Percentiles rank a stretch among this genome's conserved stretches.
Evolutionary conservation across 805 yeast genomes (phyloP).

Genomic region (Yarrowia sp.): DNA sequence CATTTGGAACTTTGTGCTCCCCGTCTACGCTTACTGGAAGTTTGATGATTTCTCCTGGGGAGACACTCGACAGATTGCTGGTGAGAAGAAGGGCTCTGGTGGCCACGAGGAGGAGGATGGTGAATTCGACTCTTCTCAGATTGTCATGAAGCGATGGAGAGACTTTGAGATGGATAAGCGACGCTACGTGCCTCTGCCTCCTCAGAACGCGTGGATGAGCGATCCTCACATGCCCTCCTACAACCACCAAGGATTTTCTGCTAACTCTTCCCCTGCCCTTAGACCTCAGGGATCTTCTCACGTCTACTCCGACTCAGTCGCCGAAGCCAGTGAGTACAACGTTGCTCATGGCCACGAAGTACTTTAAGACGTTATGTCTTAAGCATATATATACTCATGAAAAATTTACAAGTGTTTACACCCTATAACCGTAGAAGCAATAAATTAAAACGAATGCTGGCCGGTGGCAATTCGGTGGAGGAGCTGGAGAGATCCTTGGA

Average conservation of each 20-base stretch:
- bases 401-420: neutral
- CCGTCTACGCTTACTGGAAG: slow-evolving; percentile 87
- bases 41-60: slow-evolving; percentile 98
- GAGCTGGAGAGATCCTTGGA: slow-evolving; percentile 17
- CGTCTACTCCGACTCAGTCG: slow-evolving; percentile 6
- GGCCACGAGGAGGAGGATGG: slow-evolving; percentile 71
- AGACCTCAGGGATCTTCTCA: slow-evolving; percentile 19
- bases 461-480: neutral
- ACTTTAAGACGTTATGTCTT: slow-evolving; percentile 5
- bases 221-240: slow-evolving; percentile 23
- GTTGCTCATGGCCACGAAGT: slow-evolving; percentile 23
- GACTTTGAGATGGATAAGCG: slow-evolving; percentile 85
- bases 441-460: slow-evolving; percentile 9
- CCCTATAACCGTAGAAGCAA: neutral
- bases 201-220: slow-evolving; percentile 26
- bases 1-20: slow-evolving; percentile 86
- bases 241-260: slow-evolving; percentile 24
- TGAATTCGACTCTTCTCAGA: slow-evolving; percentile 84
- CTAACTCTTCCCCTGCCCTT: slow-evolving; percentile 22
- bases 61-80: slow-evolving; percentile 77
- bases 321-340: slow-evolving; percentile 17
- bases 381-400: neutral
- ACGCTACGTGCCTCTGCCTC: slow-evolving; percentile 32
- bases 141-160: slow-evolving; percentile 90
- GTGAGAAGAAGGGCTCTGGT: slow-evolving; percentile 57